Evolutionary conservation across 306 rosid species (phyloP).

Genomic region (Inga leiocalycina): DNA sequence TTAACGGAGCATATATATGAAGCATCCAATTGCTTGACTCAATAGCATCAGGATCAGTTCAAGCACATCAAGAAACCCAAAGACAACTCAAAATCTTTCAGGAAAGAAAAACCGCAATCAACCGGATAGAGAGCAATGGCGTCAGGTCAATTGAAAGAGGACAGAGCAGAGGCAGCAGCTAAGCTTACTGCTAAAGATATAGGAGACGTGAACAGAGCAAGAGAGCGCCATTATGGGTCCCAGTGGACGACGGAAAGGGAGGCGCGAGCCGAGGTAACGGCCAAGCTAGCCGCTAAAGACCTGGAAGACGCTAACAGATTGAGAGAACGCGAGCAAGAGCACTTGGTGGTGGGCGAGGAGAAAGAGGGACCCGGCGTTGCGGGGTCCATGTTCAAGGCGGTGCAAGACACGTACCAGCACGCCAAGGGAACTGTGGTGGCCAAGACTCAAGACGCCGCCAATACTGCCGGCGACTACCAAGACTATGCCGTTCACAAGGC

Average conservation of each 20-base stretch:
- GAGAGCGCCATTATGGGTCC: not conserved
- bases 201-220: slow-evolving; percentile 37
- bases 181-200: slow-evolving; percentile 47
- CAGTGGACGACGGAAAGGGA: slow-evolving; percentile 19
- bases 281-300: slow-evolving; percentile 54
- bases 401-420: slow-evolving; percentile 53
- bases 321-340: slow-evolving; percentile 1
- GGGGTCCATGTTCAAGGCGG: slow-evolving; percentile 60
- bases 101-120: not conserved
- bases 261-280: slow-evolving; percentile 55
- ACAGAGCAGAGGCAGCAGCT: slow-evolving; percentile 51
- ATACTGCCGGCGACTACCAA: slow-evolving; percentile 15
- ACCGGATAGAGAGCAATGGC: slow-evolving; percentile 21
- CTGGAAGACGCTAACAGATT: slow-evolving; percentile 47
- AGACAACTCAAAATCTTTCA: not conserved
- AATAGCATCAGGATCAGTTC: not conserved
- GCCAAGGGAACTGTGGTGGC: slow-evolving; percentile 80
- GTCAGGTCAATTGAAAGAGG: slow-evolving; percentile 48
- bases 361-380: slow-evolving; percentile 54
- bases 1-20: not conserved
- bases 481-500: slow-evolving; percentile 30
- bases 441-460: slow-evolving; percentile 32
- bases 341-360: not conserved
- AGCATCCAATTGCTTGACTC: not conserved
- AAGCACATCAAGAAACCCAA: not conserved